Evolutionary conservation across 495 filamentous ascomycete genomes (phyloP).

Genomic region (Talaromyces wortmannii): DNA sequence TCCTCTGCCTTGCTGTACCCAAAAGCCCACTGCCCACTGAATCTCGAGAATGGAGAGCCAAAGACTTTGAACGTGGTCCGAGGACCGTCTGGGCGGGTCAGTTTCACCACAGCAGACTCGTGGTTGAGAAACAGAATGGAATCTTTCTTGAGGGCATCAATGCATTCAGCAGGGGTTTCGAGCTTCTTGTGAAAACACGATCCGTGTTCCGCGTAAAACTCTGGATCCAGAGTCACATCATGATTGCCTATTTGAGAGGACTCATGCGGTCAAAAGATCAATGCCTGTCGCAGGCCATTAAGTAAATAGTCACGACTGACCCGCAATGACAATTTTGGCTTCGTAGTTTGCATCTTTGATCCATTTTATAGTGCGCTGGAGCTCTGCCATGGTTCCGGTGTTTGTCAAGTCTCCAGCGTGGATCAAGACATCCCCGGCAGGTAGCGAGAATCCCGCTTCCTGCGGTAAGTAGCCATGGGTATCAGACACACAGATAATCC

Average conservation of each 20-base stretch:
- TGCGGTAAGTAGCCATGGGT: constrained; percentile 51
- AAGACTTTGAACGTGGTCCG: constrained; percentile 66
- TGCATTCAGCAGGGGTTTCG: constrained; percentile 49
- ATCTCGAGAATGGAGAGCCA: constrained; percentile 66
- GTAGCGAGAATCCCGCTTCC: constrained; percentile 45
- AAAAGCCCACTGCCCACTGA: constrained; percentile 64
- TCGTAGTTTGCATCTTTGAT: constrained; percentile 48
- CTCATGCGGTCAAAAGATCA: not conserved
- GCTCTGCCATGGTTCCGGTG: constrained; percentile 44
- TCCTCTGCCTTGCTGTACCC: constrained; percentile 42
- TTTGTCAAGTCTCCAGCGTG: constrained; percentile 57
- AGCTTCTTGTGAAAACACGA: constrained; percentile 52
- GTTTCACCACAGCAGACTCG: constrained; percentile 47
- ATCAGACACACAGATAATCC: constrained; percentile 56
- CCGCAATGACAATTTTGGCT: constrained; percentile 52
- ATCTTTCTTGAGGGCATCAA: constrained; percentile 44
- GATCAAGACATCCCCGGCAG: constrained; percentile 53
- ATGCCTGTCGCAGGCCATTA: not conserved
- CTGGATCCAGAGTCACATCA: constrained; percentile 63
- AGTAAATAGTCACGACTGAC: constrained; percentile 20
- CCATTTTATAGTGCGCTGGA: constrained; percentile 49
- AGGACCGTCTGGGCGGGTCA: constrained; percentile 52
- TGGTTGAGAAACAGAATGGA: constrained; percentile 63
- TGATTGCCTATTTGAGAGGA: constrained; percentile 57
- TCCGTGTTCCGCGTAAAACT: constrained; percentile 54